These are phyloP conservation scores for Cardiospermum halicacabum DNA, from an alignment of 345 rosid genomes.

Conservation along the genomic window DNA sequence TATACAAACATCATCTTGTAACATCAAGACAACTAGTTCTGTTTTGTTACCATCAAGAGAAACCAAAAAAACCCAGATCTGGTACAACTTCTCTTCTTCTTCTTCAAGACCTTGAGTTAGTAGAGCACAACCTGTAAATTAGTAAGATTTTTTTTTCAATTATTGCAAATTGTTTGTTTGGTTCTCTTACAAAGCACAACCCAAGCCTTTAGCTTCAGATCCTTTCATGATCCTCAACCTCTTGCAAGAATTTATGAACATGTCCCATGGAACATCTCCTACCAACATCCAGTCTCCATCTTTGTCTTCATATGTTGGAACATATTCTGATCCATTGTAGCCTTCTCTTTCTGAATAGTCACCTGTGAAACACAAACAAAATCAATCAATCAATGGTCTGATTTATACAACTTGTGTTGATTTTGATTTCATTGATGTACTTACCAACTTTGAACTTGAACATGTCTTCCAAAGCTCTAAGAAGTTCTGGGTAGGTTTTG, in stretches of 20 bases:
- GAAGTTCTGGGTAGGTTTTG: constrained; percentile 45
- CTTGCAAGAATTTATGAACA: constrained; percentile 54
- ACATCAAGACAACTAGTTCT: too few relatives aligned
- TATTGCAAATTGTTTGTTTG: not conserved
- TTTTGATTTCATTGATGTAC: not conserved
- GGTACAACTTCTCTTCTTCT: not conserved
- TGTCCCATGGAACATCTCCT: constrained; percentile 90
- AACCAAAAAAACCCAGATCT: not conserved
- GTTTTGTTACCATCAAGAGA: not conserved
- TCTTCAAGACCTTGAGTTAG: not conserved
- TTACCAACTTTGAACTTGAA: constrained; percentile 56
- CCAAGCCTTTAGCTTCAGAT: constrained; percentile 48
- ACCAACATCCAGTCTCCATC: constrained; percentile 83
- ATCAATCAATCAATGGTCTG: too few relatives aligned
- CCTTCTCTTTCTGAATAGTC: constrained; percentile 52
- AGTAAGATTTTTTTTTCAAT: not conserved
- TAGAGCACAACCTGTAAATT: not conserved
- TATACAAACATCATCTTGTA: not conserved
- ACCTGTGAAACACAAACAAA: constrained; percentile 15
- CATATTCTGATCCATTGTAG: constrained; percentile 55
- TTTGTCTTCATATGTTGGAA: constrained; percentile 74
- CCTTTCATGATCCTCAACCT: constrained; percentile 57
- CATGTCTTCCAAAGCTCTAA: constrained; percentile 59
- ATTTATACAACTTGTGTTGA: not conserved
- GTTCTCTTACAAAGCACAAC: constrained; percentile 27